These are phyloP conservation scores for Lactifluus hygrophoroides DNA, from an alignment of 768 basidiomycete genomes.

Conservation along the genomic window DNA sequence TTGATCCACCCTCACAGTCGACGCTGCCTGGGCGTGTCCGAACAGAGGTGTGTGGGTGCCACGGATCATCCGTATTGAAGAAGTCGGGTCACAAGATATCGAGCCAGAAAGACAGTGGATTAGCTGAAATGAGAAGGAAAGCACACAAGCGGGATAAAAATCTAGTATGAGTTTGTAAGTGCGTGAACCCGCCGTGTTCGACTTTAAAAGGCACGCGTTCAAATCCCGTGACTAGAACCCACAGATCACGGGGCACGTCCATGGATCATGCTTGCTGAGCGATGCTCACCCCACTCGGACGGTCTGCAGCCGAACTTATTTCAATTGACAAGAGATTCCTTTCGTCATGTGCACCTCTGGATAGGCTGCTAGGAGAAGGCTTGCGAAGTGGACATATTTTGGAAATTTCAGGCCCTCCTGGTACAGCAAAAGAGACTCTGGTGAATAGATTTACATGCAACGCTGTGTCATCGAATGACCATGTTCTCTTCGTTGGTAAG, in stretches of 20 bases:
- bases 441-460: constrained; percentile 41
- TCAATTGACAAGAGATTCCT: constrained; percentile 29
- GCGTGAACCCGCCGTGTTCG: too few species aligned
- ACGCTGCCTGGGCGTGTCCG: constrained; percentile 8
- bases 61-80: background rate
- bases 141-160: too few species aligned
- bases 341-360: constrained; percentile 43
- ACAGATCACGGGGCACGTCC: background rate
- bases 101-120: background rate
- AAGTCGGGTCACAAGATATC: background rate
- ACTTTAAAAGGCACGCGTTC: constrained; percentile 2
- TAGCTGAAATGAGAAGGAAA: background rate
- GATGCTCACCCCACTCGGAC: constrained; percentile 31
- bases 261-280: background rate
- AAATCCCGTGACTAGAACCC: constrained; percentile 2
- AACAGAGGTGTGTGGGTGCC: constrained; percentile 10
- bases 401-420: constrained; percentile 72
- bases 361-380: constrained; percentile 56
- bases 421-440: constrained; percentile 53
- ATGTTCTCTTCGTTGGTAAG: constrained; percentile 61
- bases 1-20: constrained; percentile 17
- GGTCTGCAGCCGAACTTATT: constrained; percentile 44
- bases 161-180: too few species aligned
- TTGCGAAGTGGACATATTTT: constrained; percentile 52
- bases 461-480: constrained; percentile 40